Percentiles rank a stretch among this genome's conserved stretches.
phyloP scores from a whole-genome alignment of 805 yeast species.

The Zygosaccharomyces kombuchaensis region DNA sequence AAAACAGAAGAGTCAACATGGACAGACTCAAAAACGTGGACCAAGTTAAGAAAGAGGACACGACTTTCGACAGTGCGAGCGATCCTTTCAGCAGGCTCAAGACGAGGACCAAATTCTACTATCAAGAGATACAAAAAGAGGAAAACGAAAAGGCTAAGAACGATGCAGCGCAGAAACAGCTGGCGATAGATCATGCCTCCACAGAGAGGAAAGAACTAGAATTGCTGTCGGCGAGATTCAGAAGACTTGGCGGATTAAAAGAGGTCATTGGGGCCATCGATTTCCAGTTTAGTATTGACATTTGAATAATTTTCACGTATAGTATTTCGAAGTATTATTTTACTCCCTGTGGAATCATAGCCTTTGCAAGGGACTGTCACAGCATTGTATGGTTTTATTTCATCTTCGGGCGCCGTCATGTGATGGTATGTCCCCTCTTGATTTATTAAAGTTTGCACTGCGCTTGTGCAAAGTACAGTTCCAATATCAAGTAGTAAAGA shows the following conservation, averaged over 20 bases:
- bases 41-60: slow-evolving; percentile 45
- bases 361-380: not conserved
- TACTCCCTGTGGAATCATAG: not conserved
- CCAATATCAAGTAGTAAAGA: too few relatives aligned
- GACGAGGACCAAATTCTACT: slow-evolving; percentile 82
- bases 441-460: not conserved
- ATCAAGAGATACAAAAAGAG: slow-evolving; percentile 49
- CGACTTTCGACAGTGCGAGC: slow-evolving; percentile 39
- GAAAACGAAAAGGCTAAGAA: slow-evolving; percentile 57
- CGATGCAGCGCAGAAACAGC: slow-evolving; percentile 46
- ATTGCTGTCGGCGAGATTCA: slow-evolving; percentile 48
- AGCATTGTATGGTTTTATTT: not conserved
- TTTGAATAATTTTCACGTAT: slow-evolving; percentile 12
- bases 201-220: slow-evolving; percentile 42
- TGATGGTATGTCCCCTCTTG: not conserved
- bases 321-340: not conserved
- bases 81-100: slow-evolving; percentile 90
- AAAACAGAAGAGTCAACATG: slow-evolving; percentile 80
- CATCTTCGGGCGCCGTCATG: not conserved
- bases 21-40: slow-evolving; percentile 78
- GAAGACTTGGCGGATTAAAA: slow-evolving; percentile 57
- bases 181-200: slow-evolving; percentile 38
- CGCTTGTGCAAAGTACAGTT: not conserved
- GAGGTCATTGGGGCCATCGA: slow-evolving; percentile 43
- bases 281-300: slow-evolving; percentile 38